A percentile compares a stretch with the other conserved stretches of the same genome.
phyloP scores from a whole-genome alignment of 2,329 filamentous ascomycete species.

The Boeremia exigua region DNA sequence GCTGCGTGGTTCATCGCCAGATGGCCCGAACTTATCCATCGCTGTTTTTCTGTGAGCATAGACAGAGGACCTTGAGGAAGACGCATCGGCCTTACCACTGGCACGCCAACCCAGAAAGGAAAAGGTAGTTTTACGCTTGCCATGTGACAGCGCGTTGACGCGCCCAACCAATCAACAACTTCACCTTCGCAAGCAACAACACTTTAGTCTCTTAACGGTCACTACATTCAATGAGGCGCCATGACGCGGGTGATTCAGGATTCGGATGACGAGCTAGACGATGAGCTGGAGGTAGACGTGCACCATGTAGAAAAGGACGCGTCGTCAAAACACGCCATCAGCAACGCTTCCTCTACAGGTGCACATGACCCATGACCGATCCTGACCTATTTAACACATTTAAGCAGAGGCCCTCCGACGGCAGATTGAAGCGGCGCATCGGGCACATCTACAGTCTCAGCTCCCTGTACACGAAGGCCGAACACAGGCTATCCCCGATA shows the following conservation, averaged over 20 bases:
- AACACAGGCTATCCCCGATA: not conserved
- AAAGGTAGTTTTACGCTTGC: constrained; percentile 10
- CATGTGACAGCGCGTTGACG: constrained; percentile 35
- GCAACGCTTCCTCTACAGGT: constrained; percentile 15
- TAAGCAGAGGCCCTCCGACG: constrained; percentile 6
- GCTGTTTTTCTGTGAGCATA: not conserved
- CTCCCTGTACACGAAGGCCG: constrained; percentile 10
- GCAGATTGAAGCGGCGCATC: constrained; percentile 34
- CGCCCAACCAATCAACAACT: constrained; percentile 12
- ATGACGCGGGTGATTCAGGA: constrained; percentile 44
- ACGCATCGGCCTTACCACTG: not conserved
- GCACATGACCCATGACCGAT: not conserved
- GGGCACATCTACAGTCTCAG: constrained; percentile 31
- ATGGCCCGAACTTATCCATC: constrained; percentile 38
- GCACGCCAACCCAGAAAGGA: constrained; percentile 14
- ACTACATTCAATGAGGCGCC: constrained; percentile 6
- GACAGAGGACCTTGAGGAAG: not conserved
- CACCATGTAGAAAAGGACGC: constrained; percentile 24
- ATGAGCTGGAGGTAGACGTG: constrained; percentile 30
- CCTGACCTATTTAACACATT: not conserved
- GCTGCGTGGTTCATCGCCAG: constrained; percentile 25
- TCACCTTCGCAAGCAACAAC: not conserved
- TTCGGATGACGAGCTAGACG: constrained; percentile 47
- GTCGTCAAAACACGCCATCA: constrained; percentile 17
- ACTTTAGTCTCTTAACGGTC: not conserved